Conservation (phyloP, 108 stramenopile genomes). For the Seminavis robusta region DNA sequence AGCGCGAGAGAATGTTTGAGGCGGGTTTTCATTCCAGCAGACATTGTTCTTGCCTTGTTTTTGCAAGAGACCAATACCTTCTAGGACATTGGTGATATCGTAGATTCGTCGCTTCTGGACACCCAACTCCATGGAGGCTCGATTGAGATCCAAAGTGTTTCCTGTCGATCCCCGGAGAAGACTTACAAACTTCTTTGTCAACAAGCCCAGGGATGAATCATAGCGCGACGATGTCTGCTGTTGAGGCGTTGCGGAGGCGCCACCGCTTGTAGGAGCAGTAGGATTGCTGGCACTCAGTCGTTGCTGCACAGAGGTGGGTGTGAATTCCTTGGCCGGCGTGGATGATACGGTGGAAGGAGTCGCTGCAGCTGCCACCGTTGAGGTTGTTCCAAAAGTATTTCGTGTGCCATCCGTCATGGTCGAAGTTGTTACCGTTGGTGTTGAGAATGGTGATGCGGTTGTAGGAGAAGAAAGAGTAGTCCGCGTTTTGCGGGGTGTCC, state of each 20-base stretch:
- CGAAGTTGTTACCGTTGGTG: not conserved
- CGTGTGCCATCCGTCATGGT: not conserved
- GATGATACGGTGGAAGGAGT: not conserved
- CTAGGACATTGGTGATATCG: conserved; percentile 94
- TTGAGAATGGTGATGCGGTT: not conserved
- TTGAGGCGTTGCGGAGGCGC: conserved; percentile 34
- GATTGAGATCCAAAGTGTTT: conserved; percentile 85
- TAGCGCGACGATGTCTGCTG: conserved; percentile 51
- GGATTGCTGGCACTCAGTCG: conserved; percentile 10
- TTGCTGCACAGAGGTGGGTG: not conserved
- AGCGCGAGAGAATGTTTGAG: conserved; percentile 7
- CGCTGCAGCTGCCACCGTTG: not conserved
- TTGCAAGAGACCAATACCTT: conserved; percentile 87
- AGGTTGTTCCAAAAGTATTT: not conserved
- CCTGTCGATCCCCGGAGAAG: conserved; percentile 54
- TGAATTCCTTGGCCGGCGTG: no score
- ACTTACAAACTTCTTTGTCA: conserved; percentile 89
- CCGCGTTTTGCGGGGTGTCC: not conserved
- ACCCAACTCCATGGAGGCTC: conserved; percentile 73
- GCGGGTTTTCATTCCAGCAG: conserved; percentile 64
- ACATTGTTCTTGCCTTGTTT: conserved; percentile 91
- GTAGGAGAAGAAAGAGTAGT: not conserved
- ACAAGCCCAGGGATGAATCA: conserved; percentile 85
- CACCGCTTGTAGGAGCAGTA: conserved; percentile 6
- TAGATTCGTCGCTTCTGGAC: conserved; percentile 94